A percentile compares a stretch with the other conserved stretches of the same genome.
phyloP scores from a whole-genome alignment of 257 asterid species.

The Petunia secreta region DNA sequence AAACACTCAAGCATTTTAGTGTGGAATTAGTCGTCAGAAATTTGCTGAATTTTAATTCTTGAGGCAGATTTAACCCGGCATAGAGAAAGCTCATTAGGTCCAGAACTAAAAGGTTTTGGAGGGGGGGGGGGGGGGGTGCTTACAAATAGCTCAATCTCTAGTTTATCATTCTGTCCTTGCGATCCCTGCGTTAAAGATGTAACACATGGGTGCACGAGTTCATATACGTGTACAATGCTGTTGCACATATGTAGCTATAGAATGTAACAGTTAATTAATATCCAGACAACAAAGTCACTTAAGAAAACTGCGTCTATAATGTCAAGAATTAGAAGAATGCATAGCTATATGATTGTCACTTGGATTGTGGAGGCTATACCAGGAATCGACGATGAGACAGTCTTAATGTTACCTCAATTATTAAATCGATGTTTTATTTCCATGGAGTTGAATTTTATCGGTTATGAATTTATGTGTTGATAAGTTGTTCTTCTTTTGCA shows the following conservation, averaged over 20 bases:
- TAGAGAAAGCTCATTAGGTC: neutral
- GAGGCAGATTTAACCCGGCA: neutral
- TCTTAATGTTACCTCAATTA: neutral
- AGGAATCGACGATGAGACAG: neutral
- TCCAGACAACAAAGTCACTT: slow-evolving; percentile 4
- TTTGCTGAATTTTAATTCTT: no score
- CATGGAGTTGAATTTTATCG: neutral
- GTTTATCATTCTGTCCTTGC: neutral
- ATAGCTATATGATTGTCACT: neutral
- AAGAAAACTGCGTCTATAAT: neutral
- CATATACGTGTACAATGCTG: neutral
- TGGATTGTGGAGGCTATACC: neutral
- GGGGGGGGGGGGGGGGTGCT: neutral
- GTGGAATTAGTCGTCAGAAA: no score
- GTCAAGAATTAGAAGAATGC: neutral
- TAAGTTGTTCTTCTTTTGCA: slow-evolving; percentile 27
- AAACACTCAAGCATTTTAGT: no score
- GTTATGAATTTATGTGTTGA: neutral
- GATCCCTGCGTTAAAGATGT: neutral
- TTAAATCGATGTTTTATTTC: slow-evolving; percentile 7
- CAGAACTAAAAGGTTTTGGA: neutral
- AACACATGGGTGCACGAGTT: neutral
- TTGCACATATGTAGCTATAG: neutral
- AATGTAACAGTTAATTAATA: neutral
- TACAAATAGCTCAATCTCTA: neutral